phyloP scores from a whole-genome alignment of 2,329 filamentous ascomycete species.

The Aureobasidium vineae region DNA sequence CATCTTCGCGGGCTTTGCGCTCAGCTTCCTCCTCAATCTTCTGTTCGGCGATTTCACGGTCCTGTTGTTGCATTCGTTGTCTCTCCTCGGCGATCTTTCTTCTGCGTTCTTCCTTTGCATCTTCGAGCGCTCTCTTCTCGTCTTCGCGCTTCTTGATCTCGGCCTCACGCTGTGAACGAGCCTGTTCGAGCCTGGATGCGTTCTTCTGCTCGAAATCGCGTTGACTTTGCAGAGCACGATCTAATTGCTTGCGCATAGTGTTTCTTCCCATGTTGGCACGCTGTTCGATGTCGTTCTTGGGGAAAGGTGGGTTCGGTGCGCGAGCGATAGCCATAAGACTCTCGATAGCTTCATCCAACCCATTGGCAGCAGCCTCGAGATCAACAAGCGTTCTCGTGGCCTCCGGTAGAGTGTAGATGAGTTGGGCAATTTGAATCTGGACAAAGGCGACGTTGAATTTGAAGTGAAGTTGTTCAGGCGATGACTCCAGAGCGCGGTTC shows the following conservation, averaged over 20 bases:
- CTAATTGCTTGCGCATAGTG: slow-evolving; percentile 88
- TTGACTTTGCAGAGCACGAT: slow-evolving; percentile 79
- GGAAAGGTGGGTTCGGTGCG: slow-evolving; percentile 74
- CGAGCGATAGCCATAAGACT: slow-evolving; percentile 60
- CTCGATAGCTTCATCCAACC: slow-evolving; percentile 82
- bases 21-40: slow-evolving; percentile 68
- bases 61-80: slow-evolving; percentile 70
- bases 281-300: slow-evolving; percentile 84
- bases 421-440: slow-evolving; percentile 86
- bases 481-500: slow-evolving; percentile 68
- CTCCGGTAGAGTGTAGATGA: slow-evolving; percentile 72
- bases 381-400: slow-evolving; percentile 74
- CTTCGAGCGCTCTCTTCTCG: slow-evolving; percentile 64
- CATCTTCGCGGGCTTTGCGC: slow-evolving; percentile 56
- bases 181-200: slow-evolving; percentile 78
- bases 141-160: slow-evolving; percentile 78
- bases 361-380: slow-evolving; percentile 73
- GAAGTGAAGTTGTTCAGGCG: slow-evolving; percentile 82
- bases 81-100: slow-evolving; percentile 85
- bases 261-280: slow-evolving; percentile 97
- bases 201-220: slow-evolving; percentile 92
- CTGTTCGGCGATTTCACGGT: slow-evolving; percentile 69
- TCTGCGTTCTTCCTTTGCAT: slow-evolving; percentile 69
- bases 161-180: slow-evolving; percentile 74
- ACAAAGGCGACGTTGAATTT: slow-evolving; percentile 99